Evolutionary conservation across 345 rosid species (phyloP).

Genomic region (Excoecaria cochinchinensis): DNA sequence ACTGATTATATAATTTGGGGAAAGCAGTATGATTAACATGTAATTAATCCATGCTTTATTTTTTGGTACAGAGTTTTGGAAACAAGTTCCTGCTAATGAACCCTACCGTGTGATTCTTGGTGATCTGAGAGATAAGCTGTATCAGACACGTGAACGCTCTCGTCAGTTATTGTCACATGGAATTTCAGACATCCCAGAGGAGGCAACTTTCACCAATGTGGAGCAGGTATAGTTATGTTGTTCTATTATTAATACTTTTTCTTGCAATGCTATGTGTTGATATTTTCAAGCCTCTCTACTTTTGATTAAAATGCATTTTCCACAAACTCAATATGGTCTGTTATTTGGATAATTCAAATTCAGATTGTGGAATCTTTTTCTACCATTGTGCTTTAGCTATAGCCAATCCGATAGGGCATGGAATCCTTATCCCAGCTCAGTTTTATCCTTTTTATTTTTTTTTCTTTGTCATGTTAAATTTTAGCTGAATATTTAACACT

Average conservation of each 20-base stretch:
- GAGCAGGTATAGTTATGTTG: conserved; percentile 52
- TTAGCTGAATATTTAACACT: neutral
- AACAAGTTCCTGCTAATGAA: conserved; percentile 76
- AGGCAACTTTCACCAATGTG: conserved; percentile 59
- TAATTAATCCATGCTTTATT: neutral
- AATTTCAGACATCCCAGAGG: conserved; percentile 85
- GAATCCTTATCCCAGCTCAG: neutral
- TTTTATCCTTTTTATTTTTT: neutral
- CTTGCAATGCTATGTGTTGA: neutral
- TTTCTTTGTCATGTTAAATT: neutral
- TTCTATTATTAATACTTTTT: neutral
- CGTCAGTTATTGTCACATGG: conserved; percentile 79
- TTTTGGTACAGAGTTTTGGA: conserved; percentile 80
- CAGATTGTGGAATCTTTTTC: neutral
- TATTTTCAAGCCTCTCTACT: neutral
- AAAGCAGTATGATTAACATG: neutral
- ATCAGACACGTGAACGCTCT: conserved; percentile 86
- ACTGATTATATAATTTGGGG: neutral
- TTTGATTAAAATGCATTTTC: neutral
- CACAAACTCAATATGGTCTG: neutral
- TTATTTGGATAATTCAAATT: neutral
- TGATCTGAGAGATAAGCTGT: conserved; percentile 86
- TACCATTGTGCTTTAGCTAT: neutral
- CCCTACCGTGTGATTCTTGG: conserved; percentile 95
- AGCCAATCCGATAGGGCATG: neutral